Base-by-base conservation (phyloP, 257 asterid species). In the Petunia secreta region DNA sequence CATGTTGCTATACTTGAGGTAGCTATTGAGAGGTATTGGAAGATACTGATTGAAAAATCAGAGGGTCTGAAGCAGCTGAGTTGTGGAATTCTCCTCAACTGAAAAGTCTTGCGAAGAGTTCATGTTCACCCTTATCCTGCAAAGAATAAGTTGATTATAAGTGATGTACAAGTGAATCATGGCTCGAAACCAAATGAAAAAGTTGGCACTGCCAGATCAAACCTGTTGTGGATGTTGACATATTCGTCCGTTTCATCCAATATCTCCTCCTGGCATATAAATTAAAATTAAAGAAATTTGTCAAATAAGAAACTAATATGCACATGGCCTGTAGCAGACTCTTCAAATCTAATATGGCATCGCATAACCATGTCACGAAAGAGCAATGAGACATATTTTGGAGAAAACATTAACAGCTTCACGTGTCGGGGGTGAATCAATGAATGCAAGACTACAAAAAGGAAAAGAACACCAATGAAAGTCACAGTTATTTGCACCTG, bases 111-210 rank as follows among this genome's bases (percentile, higher is more conserved):
- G 91, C 14, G 97, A 87, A 44, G 91, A 91, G 75, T 88, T 89
- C 99, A 96, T 96, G 89, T 94, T 96, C 73, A 96, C 90, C 89
- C 88, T 94, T 85, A 96, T 96, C 96, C 99, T 96, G 97, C 91
- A 89, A 71, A 63, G 41, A 40, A 37, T 3, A 79, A 82, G 62
- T 15, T 40, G n/a, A 50, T 37, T 16, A 54, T 55, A 43, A 77
- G 69, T 5, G 36, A 25, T 16, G 14, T 40, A 60, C 6, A 77
- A 53, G 63, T 7, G 2, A 14, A 37, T 36, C 16, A n/a, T 39
- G 55, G 53, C 41, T 6, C 52, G 34, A 77, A 36, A 78, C 36
- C 16, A 15, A 40, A 66, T 34, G 46, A 6, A 58, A 36, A 54
- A 52, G 38, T n/a, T 62, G 13, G 34, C 6, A 62, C 60, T 62